Evolutionary conservation across 2,329 filamentous ascomycete species (phyloP).

Genomic region (Paraphoma sp.): DNA sequence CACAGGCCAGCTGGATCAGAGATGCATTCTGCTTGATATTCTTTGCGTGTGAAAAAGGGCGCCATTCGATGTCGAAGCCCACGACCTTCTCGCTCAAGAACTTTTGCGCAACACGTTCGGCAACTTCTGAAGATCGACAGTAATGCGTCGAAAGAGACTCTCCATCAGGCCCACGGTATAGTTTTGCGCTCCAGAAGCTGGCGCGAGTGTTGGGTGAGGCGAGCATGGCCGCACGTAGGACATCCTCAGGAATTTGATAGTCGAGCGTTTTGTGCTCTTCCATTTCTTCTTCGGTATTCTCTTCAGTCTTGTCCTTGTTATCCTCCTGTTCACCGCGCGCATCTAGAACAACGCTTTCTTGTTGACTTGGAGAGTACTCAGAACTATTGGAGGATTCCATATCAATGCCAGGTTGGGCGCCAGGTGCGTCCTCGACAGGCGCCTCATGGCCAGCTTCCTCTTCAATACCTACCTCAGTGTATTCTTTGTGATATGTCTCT

Average conservation of each 20-base stretch:
- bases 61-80: conserved; percentile 94
- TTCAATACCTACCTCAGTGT: background rate
- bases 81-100: conserved; percentile 74
- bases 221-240: conserved; percentile 34
- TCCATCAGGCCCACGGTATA: conserved; percentile 66
- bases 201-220: conserved; percentile 37
- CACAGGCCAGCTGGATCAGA: conserved; percentile 81
- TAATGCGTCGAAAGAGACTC: conserved; percentile 75
- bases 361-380: conserved; percentile 1
- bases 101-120: conserved; percentile 71
- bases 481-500: background rate
- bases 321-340: conserved; percentile 1
- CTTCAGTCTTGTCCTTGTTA: conserved; percentile 2
- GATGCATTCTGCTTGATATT: conserved; percentile 83
- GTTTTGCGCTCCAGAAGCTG: conserved; percentile 69
- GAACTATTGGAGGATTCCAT: conserved; percentile 4
- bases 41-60: conserved; percentile 39
- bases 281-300: conserved; percentile 12
- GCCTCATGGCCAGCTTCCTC: background rate
- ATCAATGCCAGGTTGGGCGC: background rate
- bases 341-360: conserved; percentile 2
- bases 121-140: conserved; percentile 70
- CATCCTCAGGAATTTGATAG: conserved; percentile 42
- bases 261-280: conserved; percentile 32
- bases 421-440: background rate